Base-by-base conservation (phyloP, 345 rosid species). In the rapeseed (Brassica napus) region DNA sequence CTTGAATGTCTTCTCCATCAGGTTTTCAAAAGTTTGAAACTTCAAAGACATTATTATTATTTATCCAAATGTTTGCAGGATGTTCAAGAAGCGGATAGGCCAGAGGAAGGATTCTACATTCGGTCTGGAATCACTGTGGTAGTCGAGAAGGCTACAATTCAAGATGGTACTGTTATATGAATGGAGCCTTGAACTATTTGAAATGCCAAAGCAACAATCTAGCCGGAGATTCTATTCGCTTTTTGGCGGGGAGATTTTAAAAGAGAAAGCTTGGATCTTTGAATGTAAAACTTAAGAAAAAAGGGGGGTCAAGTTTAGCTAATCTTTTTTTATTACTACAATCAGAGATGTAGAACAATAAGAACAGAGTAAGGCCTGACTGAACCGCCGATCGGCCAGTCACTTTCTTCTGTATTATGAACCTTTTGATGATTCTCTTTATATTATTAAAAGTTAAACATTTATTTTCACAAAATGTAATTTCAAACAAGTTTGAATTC, bases 91-190 rank as follows among this genome's bases (percentile, higher is more conserved):
- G 94, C 97, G 6, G 92, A 90, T 32, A 87, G 89, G 35, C 90
- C 97, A 75, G 81, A 86, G 1, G 92, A 91, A 39, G 98, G 98
- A 76, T 88, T 91, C 83, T 89, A 91, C 60, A 90, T 94, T 24
- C 88, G 91, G 55, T 91, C 98, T 0, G 98, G 98, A 77, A 94
- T 91, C 76, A 89, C 91, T 1, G 87, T 89, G 26, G 81, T 94
- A 65, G 72, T 86, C 47, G 87, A 91, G 76, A 89, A 94, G 65
- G 78, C 94, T 0, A 34, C 79, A 12, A 90, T 94, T 70, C 54
- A 65, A 62, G 95, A 91, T n/a, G 92, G 97, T 66, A 90, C 90
- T 0, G 79, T 82, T 65, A 90, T 94, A 71, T 93, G 65, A 79
- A 49, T 10, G 59, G 32, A 69, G 55, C 55, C 64, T 77, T 31